Conservation (phyloP, 1,284 basidiomycete species). For the Pseudomicrostroma phylloplanum region DNA sequence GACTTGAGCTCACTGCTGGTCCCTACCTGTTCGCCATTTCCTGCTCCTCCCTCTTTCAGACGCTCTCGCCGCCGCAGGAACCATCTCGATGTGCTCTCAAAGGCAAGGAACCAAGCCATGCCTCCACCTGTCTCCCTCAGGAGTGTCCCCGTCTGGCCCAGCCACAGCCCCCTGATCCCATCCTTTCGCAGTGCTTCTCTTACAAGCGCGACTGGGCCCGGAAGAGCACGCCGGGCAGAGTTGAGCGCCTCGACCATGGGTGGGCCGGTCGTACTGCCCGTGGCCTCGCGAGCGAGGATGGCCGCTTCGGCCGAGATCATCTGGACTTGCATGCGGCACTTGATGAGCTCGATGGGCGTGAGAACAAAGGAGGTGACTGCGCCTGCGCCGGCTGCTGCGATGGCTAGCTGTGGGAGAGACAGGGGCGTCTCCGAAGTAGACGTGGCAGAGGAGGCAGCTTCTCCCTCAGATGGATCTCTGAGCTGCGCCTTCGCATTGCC, state of each 20-base stretch:
- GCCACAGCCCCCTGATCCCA: slow-evolving; percentile 75
- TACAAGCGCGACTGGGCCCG: slow-evolving; percentile 68
- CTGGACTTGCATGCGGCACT: slow-evolving; percentile 93
- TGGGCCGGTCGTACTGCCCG: slow-evolving; percentile 20
- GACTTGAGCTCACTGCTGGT: slow-evolving; percentile 58
- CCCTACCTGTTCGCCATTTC: slow-evolving; percentile 13
- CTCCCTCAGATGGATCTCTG: slow-evolving; percentile 1
- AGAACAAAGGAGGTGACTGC: slow-evolving; percentile 72
- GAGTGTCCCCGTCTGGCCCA: slow-evolving; percentile 71
- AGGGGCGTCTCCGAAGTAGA: slow-evolving; percentile 47
- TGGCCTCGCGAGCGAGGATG: slow-evolving; percentile 33
- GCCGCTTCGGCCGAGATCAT: slow-evolving; percentile 60
- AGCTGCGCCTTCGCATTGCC: slow-evolving; percentile 9
- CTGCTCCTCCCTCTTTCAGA: background rate
- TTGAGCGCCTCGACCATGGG: background rate
- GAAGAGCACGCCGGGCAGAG: slow-evolving; percentile 49
- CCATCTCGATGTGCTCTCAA: slow-evolving; percentile 57
- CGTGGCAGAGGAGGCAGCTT: slow-evolving; percentile 20
- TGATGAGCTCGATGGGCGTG: slow-evolving; percentile 85
- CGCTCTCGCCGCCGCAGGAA: background rate
- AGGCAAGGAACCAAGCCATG: slow-evolving; percentile 79
- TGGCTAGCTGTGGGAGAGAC: slow-evolving; percentile 60
- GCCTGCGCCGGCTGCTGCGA: slow-evolving; percentile 77
- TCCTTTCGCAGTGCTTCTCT: slow-evolving; percentile 60
- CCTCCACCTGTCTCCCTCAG: slow-evolving; percentile 81